Evolutionary conservation across 2,329 filamentous ascomycete genomes (phyloP), one percentile per base, ranked within the genome.

Genomic region (Cytospora leucostoma): DNA sequence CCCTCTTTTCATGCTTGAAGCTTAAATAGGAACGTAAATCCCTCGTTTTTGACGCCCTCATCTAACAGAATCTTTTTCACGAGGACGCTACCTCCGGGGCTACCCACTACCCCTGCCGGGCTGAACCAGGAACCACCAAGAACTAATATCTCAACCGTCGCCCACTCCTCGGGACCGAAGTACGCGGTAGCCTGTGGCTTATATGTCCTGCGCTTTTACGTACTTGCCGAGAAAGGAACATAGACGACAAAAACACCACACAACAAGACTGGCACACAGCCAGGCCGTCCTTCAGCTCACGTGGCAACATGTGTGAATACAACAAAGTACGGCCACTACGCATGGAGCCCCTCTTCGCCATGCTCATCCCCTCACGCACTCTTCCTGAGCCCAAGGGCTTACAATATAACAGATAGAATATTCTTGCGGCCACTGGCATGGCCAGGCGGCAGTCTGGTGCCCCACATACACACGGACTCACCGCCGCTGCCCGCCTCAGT

Each of bases 351-450:
- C 4, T 35, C 5, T 4, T 32, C 13, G 19, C 37, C 17, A 47
- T 17, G 6, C 4, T 3, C 33, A 51, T 21, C 8, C 21, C 11
- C 17, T 37, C 15, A 40, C 7, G 17, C 15, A 40, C 2, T 17
- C 19, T n/a, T 3, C 7, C n/a, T 47, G 44, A 6, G 44, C 19
- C 6, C n/a, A 10, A 44, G 52, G 21, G 21, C 55, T 55, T n/a
- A 50, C 38, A 51, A 54, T 27, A n/a, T 54, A 21, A 32, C 15
- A 59, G 81, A 81, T 81, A 64, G 79, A 83, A 65, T 76, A 83
- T 65, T 80, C 81, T 72, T 83, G 82, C 66, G 77, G 80, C 60
- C 80, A 83, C 71, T 82, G 80, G 74, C 81, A 83, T 67, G 71
- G 78, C 66, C 78, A 79, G 62, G 77, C 79, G 65, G 79, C 77